These are phyloP conservation scores for Globisporangium apiculatum DNA, from an alignment of 352 stramenopile species.

Conservation along the genomic window DNA sequence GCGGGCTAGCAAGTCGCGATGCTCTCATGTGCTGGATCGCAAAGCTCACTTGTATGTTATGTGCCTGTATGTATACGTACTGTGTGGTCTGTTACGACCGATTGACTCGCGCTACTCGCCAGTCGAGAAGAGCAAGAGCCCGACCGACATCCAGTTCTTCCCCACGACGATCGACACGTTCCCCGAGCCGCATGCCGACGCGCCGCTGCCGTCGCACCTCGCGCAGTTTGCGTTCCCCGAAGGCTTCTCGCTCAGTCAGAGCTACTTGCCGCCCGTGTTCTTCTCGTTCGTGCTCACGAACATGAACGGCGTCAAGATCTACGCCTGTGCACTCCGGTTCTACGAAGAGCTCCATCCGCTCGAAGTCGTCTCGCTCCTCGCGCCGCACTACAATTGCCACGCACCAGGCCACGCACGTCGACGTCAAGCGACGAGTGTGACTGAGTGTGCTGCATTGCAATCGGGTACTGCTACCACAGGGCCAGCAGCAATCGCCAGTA, in stretches of 20 bases:
- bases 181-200: slow-evolving; percentile 50
- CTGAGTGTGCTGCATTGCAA: not conserved
- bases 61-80: not conserved
- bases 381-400: slow-evolving; percentile 40
- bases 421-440: not conserved
- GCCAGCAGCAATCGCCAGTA: not conserved
- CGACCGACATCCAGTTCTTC: slow-evolving; percentile 63
- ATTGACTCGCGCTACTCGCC: not conserved
- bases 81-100: not conserved
- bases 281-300: slow-evolving; percentile 86
- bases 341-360: slow-evolving; percentile 77
- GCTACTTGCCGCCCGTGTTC: slow-evolving; percentile 50
- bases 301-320: slow-evolving; percentile 73
- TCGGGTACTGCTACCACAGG: not conserved
- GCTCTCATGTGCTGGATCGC: not conserved
- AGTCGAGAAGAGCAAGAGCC: slow-evolving; percentile 72
- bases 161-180: slow-evolving; percentile 60
- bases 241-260: slow-evolving; percentile 52
- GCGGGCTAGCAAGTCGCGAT: too few species aligned
- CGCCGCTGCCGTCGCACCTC: slow-evolving; percentile 53
- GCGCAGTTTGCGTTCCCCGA: slow-evolving; percentile 79
- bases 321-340: slow-evolving; percentile 72
- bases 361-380: slow-evolving; percentile 69
- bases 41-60: not conserved
- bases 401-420: slow-evolving; percentile 18